These are phyloP conservation scores for Singerocomus inundabilis DNA, from an alignment of 1,284 basidiomycete genomes.

Conservation along the genomic window DNA sequence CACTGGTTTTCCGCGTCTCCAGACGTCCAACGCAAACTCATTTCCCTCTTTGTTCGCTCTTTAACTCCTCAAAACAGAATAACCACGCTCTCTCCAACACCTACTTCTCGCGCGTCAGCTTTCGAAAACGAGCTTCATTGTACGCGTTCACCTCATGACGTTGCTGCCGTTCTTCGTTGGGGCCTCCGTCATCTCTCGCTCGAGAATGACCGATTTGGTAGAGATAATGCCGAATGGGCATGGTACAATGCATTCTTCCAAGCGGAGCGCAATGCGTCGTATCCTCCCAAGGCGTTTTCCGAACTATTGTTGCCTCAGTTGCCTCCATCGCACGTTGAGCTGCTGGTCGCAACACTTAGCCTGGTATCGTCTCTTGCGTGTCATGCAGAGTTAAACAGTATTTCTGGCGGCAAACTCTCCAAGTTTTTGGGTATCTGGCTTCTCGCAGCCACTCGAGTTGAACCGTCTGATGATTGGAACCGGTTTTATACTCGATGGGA, in stretches of 20 bases:
- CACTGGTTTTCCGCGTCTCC: constrained; percentile 75
- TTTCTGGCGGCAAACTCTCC: constrained; percentile 70
- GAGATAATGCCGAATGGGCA: constrained; percentile 40
- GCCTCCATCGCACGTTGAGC: constrained; percentile 52
- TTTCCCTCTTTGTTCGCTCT: constrained; percentile 69
- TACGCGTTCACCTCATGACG: constrained; percentile 66
- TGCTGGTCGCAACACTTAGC: constrained; percentile 56
- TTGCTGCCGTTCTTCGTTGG: constrained; percentile 78
- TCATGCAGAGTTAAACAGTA: constrained; percentile 66
- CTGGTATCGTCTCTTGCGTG: constrained; percentile 66
- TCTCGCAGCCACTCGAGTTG: constrained; percentile 45
- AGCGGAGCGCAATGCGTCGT: constrained; percentile 54
- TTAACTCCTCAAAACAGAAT: constrained; percentile 45
- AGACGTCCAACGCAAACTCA: constrained; percentile 62
- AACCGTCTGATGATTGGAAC: constrained; percentile 46
- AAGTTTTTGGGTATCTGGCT: constrained; percentile 75
- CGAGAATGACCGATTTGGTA: constrained; percentile 53
- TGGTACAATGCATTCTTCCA: constrained; percentile 67
- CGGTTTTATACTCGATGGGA: constrained; percentile 74
- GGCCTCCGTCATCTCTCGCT: constrained; percentile 67
- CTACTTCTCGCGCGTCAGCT: constrained; percentile 42
- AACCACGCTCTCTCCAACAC: constrained; percentile 48
- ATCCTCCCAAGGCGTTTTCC: constrained; percentile 60
- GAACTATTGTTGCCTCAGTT: constrained; percentile 55
- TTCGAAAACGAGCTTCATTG: constrained; percentile 65